These are phyloP conservation scores for Candida pini DNA, from an alignment of 805 yeast species.

Conservation along the genomic window DNA sequence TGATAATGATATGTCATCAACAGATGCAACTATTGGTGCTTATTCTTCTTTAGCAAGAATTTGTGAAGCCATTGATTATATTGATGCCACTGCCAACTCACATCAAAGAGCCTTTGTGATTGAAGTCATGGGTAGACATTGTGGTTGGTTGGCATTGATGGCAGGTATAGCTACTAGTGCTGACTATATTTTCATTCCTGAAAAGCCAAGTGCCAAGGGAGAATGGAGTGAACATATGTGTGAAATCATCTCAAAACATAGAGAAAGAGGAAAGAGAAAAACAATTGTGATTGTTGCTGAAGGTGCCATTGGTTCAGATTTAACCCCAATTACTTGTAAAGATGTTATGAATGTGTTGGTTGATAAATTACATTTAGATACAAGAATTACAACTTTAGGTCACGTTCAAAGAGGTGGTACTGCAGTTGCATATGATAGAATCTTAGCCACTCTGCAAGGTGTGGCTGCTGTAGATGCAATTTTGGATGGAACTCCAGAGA, in stretches of 20 bases:
- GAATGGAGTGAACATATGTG: constrained; percentile 81
- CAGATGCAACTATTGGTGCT: constrained; percentile 96
- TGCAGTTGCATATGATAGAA: constrained; percentile 91
- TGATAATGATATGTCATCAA: constrained; percentile 96
- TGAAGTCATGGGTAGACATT: constrained; percentile 98
- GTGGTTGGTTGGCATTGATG: constrained; percentile 98
- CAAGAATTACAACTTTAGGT: constrained; percentile 91
- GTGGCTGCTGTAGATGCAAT: constrained; percentile 96
- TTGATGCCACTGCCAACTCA: constrained; percentile 95
- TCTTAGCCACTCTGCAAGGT: constrained; percentile 92
- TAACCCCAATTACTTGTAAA: constrained; percentile 74
- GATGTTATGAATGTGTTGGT: constrained; percentile 80
- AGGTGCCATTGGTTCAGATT: constrained; percentile 85
- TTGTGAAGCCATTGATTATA: constrained; percentile 90
- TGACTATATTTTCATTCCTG: constrained; percentile 91
- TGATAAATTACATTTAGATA: constrained; percentile 68
- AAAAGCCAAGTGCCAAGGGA: constrained; percentile 67
- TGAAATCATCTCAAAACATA: constrained; percentile 68
- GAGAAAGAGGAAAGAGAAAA: constrained; percentile 85
- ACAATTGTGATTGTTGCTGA: constrained; percentile 97
- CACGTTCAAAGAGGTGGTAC: constrained; percentile 99
- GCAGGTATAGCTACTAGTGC: constrained; percentile 97
- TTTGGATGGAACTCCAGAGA: constrained; percentile 76
- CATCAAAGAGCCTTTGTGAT: constrained; percentile 97
- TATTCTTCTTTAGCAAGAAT: constrained; percentile 90